A percentile compares a stretch with the other conserved stretches of the same genome.
These are phyloP conservation scores for Hymenoscyphus scutula DNA, from an alignment of 2,329 filamentous ascomycete species.

Conservation along the genomic window DNA sequence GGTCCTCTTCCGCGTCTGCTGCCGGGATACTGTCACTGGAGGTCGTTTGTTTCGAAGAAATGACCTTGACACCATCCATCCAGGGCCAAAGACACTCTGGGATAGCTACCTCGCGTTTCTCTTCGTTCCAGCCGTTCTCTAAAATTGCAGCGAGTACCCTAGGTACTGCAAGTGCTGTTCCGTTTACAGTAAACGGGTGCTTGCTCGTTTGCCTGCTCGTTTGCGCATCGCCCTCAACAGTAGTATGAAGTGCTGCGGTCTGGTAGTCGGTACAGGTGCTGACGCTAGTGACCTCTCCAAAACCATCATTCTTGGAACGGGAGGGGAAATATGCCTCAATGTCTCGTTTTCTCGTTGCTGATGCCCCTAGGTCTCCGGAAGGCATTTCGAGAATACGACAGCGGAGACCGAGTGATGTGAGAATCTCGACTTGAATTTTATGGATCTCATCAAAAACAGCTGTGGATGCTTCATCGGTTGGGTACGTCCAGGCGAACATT, in stretches of 20 bases:
- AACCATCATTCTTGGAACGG: conserved; percentile 67
- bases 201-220: too few relatives aligned
- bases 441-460: conserved; percentile 81
- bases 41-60: conserved; percentile 38
- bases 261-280: conserved; percentile 97
- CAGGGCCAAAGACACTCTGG: conserved; percentile 77
- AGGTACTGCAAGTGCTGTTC: conserved; percentile 88
- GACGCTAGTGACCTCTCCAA: conserved; percentile 90
- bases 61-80: conserved; percentile 74
- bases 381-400: conserved; percentile 95
- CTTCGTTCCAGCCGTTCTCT: conserved; percentile 86
- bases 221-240: conserved; percentile 58
- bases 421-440: conserved; percentile 79
- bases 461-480: conserved; percentile 49
- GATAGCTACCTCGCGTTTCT: conserved; percentile 63
- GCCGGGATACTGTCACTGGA: neutral
- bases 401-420: conserved; percentile 72
- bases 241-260: conserved; percentile 74
- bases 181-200: conserved; percentile 90
- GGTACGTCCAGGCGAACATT: conserved; percentile 86
- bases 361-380: conserved; percentile 80
- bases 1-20: neutral
- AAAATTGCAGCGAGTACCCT: conserved; percentile 84
- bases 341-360: conserved; percentile 81
- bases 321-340: conserved; percentile 95